These are phyloP conservation scores for Phallus indusiatus DNA, from an alignment of 768 basidiomycete genomes.

Conservation along the genomic window DNA sequence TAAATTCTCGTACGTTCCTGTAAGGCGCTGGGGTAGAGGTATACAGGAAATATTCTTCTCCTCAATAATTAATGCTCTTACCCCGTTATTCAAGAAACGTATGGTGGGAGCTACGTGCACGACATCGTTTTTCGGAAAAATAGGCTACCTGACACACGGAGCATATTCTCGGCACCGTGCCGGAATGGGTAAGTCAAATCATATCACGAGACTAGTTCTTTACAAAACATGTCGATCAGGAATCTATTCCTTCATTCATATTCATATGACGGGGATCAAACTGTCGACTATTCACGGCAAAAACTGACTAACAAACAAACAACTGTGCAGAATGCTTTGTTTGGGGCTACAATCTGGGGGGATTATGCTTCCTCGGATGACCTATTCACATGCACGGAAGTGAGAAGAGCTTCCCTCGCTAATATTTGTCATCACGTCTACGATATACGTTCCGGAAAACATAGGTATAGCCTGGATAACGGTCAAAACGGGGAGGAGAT, in stretches of 20 bases:
- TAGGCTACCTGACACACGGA: neutral
- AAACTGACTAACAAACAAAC: conserved; percentile 14
- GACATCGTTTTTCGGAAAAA: conserved; percentile 1
- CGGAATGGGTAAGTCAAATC: conserved; percentile 19
- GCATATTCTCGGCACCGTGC: conserved; percentile 29
- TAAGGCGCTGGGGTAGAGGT: conserved; percentile 6
- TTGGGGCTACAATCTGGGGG: conserved; percentile 49
- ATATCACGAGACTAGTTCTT: neutral
- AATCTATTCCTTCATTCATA: conserved; percentile 7
- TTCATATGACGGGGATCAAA: neutral
- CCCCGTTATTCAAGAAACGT: neutral
- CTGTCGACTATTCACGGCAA: neutral
- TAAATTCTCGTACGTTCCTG: neutral
- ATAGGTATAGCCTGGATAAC: conserved; percentile 31
- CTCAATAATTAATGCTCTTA: neutral
- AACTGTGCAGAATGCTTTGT: conserved; percentile 18
- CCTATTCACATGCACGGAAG: conserved; percentile 52
- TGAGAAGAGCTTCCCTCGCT: conserved; percentile 22
- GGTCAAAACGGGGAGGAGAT: conserved; percentile 46
- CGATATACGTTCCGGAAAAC: conserved; percentile 25
- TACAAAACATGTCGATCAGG: conserved; percentile 9
- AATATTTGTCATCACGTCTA: conserved; percentile 36
- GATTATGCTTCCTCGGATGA: conserved; percentile 24
- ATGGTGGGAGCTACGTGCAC: neutral
- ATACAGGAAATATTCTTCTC: neutral